Base-by-base conservation (phyloP, 75 land plant genomes). In the Larix kaempferi region DNA sequence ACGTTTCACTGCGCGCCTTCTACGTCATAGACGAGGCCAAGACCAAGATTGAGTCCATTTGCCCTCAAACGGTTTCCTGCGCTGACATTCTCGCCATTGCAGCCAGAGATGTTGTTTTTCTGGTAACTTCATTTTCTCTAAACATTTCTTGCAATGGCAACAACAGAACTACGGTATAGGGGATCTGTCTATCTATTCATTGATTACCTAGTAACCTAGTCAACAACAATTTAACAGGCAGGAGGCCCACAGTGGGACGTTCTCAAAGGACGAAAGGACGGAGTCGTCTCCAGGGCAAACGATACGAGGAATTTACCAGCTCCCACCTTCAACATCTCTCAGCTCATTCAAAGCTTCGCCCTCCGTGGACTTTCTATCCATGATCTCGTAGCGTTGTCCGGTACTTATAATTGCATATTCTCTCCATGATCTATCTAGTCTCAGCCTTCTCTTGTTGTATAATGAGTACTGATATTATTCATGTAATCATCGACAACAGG, bases 241-340 rank as follows among this genome's bases (percentile, higher is more conserved):
- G 92, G 94, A 60, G 94, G 94, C 3, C 94, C 94, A 0, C 74
- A 62, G 23, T 89, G 94, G 94, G 62, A 79, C 5, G 90, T 92
- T 21, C 81, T 81, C 8, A 79, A 83, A 71, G 94, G 94, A 23
- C 74, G 94, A 33, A 85, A 82, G 82, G 94, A 92, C 75, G 89
- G 92, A 57, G 69, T 67, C 55, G 56, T 84, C 1, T 82, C 94
- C 16, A 84, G 75, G 23, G 75, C 81, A 21, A 14, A 54, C 13
- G 82, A 85, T 12, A 88, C 88, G 21, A 75, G 65, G 22, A 82
- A 75, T 73, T 71, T 89, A 27, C 94, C 92, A 12, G 56, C 89
- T 19, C 89, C 93, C 54, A 69, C 74, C 21, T 83, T 80, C 79
- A 85, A 76, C 62, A 54, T 81, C 11, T 58, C 93, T 0, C 84